These are phyloP conservation scores for Eucalyptus marginata DNA, from an alignment of 345 rosid genomes.

Conservation along the genomic window DNA sequence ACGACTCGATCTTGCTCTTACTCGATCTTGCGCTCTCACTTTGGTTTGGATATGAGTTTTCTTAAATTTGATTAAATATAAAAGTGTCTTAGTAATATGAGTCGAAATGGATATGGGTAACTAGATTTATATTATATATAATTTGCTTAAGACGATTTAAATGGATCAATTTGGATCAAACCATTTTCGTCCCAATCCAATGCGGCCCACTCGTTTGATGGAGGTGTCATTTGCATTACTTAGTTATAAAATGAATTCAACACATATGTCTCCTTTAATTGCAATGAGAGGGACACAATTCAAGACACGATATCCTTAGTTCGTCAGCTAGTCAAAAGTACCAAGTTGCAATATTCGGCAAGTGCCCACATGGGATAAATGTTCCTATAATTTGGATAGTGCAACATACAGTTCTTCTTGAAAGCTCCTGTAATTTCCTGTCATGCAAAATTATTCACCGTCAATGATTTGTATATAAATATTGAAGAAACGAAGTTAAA, in stretches of 20 bases:
- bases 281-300: background rate
- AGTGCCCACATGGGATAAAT: background rate
- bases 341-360: background rate
- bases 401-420: background rate
- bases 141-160: no score
- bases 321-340: background rate
- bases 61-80: accelerated
- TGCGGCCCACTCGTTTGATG: accelerated
- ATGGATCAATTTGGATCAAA: no score
- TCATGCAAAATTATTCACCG: background rate
- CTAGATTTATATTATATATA: no score
- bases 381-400: background rate
- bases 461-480: background rate
- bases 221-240: background rate
- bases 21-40: no score
- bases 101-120: no score
- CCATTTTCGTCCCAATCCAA: accelerated
- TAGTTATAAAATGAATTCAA: background rate
- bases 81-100: no score
- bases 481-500: background rate
- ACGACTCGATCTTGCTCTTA: no score
- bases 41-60: no score
- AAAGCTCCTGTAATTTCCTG: background rate
- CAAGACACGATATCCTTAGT: background rate
- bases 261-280: background rate